Percentiles rank a stretch among this genome's conserved stretches.
Conservation (phyloP, 352 stramenopile genomes). For the Paralagenidium karlingii region DNA sequence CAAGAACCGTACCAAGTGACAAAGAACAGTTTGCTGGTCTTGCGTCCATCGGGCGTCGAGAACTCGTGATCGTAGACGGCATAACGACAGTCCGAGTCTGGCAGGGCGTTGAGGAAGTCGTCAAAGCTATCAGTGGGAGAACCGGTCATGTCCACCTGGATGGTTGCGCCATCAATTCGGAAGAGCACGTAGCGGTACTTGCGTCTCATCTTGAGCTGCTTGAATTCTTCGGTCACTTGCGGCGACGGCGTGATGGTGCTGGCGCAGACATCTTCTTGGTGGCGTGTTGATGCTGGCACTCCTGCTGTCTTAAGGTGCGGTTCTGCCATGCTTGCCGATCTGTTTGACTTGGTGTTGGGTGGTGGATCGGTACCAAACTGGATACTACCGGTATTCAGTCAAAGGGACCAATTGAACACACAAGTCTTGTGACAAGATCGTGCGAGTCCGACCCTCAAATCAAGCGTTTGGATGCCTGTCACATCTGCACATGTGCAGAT, state of each 20-base stretch:
- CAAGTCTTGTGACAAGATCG: too few relatives aligned
- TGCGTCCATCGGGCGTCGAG: conserved; percentile 56
- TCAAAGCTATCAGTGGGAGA: conserved; percentile 32
- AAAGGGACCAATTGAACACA: too few relatives aligned
- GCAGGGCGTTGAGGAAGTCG: conserved; percentile 41
- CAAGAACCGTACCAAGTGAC: conserved; percentile 40
- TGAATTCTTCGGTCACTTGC: conserved; percentile 53
- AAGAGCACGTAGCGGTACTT: conserved; percentile 79
- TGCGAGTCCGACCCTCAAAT: too few relatives aligned
- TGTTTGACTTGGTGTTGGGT: too few relatives aligned
- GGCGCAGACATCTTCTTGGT: conserved; percentile 57
- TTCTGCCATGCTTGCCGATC: conserved; percentile 53
- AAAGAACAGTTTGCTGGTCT: conserved; percentile 83
- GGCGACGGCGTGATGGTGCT: conserved; percentile 57
- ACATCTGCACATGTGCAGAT: too few relatives aligned
- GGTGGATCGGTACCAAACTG: too few relatives aligned
- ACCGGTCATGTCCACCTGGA: conserved; percentile 45
- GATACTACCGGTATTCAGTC: too few relatives aligned
- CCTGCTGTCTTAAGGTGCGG: conserved; percentile 80
- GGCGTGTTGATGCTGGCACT: conserved; percentile 55
- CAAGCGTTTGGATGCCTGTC: too few relatives aligned
- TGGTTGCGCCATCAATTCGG: conserved; percentile 59
- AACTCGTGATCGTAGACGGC: conserved; percentile 83
- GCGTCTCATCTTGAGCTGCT: conserved; percentile 82
- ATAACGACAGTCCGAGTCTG: conserved; percentile 77